phyloP scores from a whole-genome alignment of 495 filamentous ascomycete species.

The Penicillium malachiteum region DNA sequence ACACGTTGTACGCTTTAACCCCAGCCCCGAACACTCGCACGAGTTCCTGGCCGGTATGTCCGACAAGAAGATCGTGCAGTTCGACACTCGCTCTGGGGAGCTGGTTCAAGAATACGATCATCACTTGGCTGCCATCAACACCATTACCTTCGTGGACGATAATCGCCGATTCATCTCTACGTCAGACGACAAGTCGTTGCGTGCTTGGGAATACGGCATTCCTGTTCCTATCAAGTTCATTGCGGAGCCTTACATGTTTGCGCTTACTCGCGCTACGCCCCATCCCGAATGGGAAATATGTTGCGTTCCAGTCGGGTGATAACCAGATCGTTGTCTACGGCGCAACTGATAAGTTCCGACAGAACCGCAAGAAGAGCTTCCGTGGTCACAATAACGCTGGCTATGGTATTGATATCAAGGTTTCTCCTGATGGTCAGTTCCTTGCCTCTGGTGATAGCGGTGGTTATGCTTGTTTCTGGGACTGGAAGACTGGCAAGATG shows the following conservation, averaged over 20 bases:
- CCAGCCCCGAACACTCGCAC: slow-evolving; percentile 66
- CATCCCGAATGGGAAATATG: slow-evolving; percentile 91
- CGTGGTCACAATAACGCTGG: slow-evolving; percentile 93
- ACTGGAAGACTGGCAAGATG: slow-evolving; percentile 99
- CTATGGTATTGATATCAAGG: slow-evolving; percentile 84
- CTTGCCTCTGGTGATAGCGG: slow-evolving; percentile 78
- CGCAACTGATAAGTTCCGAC: slow-evolving; percentile 88
- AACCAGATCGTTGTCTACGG: slow-evolving; percentile 98
- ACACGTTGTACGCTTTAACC: slow-evolving; percentile 93
- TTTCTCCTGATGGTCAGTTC: slow-evolving; percentile 89
- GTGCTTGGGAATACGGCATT: slow-evolving; percentile 97
- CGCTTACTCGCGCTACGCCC: slow-evolving; percentile 73
- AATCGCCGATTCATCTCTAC: slow-evolving; percentile 96
- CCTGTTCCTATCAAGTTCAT: slow-evolving; percentile 88
- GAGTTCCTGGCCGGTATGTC: slow-evolving; percentile 96
- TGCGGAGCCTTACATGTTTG: slow-evolving; percentile 96
- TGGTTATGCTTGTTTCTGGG: slow-evolving; percentile 94
- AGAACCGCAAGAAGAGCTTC: slow-evolving; percentile 96
- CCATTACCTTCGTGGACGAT: slow-evolving; percentile 92
- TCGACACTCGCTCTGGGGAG: slow-evolving; percentile 81
- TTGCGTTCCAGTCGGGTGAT: slow-evolving; percentile 87
- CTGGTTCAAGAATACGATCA: slow-evolving; percentile 97
- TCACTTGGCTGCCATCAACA: slow-evolving; percentile 96
- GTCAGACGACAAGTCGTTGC: slow-evolving; percentile 90
- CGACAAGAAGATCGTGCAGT: slow-evolving; percentile 98